Evolutionary conservation across 1,284 basidiomycete genomes (phyloP).

Genomic region (Sparassis latifolia): DNA sequence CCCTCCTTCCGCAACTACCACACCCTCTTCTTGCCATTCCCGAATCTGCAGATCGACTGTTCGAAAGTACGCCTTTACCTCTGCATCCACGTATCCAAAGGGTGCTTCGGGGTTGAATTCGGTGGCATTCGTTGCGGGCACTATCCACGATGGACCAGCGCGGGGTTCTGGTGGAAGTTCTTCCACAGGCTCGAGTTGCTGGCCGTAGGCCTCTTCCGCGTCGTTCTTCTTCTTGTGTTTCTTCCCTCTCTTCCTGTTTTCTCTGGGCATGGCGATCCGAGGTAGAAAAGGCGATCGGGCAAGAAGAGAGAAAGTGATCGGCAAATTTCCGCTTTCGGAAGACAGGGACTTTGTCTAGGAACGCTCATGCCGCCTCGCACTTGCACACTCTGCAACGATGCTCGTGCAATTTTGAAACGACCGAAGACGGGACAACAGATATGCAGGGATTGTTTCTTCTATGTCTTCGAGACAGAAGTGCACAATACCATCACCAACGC

Average conservation of each 20-base stretch:
- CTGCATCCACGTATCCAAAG: slow-evolving; percentile 82
- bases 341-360: slow-evolving; percentile 1
- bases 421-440: slow-evolving; percentile 98
- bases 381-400: slow-evolving; percentile 71
- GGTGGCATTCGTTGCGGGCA: slow-evolving; percentile 29
- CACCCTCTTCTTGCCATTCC: slow-evolving; percentile 66
- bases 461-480: slow-evolving; percentile 97
- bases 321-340: slow-evolving; percentile 2
- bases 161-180: slow-evolving; percentile 14
- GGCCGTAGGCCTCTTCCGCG: slow-evolving; percentile 18
- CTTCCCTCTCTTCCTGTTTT: slow-evolving; percentile 72
- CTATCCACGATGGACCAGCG: slow-evolving; percentile 62
- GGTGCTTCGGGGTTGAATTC: slow-evolving; percentile 64
- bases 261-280: slow-evolving; percentile 52
- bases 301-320: not conserved
- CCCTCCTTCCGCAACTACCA: slow-evolving; percentile 30
- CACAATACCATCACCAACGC: slow-evolving; percentile 90
- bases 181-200: slow-evolving; percentile 10
- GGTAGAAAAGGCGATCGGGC: not conserved
- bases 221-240: slow-evolving; percentile 53
- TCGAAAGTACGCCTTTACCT: slow-evolving; percentile 87
- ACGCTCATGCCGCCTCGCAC: slow-evolving; percentile 57
- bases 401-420: slow-evolving; percentile 85
- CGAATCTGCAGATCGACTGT: slow-evolving; percentile 82
- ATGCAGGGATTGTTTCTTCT: slow-evolving; percentile 93